Percentiles rank a stretch among this genome's conserved stretches.
Conservation (phyloP, 257 asterid species). For the Solanum neorickii region DNA sequence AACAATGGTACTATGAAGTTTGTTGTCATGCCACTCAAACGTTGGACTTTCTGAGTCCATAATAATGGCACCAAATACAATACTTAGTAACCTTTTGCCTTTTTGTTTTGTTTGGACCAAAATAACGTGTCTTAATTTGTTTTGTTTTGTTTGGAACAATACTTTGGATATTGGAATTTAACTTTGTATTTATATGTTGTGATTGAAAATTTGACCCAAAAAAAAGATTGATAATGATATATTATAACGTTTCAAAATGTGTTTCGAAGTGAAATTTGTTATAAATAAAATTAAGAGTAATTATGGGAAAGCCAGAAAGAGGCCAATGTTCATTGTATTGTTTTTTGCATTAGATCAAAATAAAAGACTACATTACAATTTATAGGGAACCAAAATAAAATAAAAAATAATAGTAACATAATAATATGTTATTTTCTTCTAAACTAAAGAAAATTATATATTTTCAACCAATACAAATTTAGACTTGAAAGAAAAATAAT, state of each 20-base stretch:
- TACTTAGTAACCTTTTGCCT: background rate
- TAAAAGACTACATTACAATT: background rate
- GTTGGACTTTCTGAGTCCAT: conserved; percentile 6
- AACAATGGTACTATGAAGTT: conserved; percentile 66
- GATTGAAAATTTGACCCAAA: background rate
- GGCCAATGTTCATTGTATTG: background rate
- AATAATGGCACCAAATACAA: background rate
- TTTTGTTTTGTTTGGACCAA: background rate
- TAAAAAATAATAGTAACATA: background rate
- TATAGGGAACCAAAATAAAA: no score
- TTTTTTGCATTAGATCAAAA: no score
- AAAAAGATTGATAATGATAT: background rate
- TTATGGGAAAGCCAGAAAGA: background rate
- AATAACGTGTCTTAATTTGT: background rate
- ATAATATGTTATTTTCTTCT: background rate
- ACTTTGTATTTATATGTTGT: background rate
- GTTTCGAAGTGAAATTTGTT: background rate
- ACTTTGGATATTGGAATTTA: background rate
- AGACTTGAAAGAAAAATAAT: background rate
- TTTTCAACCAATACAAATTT: background rate
- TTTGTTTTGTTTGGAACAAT: no score
- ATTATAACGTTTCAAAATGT: no score
- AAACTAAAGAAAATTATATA: background rate
- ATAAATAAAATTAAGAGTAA: background rate
- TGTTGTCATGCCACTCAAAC: conserved; percentile 46